Conservation (phyloP, 371 early-diverging fungal genomes). For the Actinomucor elegans region DNA sequence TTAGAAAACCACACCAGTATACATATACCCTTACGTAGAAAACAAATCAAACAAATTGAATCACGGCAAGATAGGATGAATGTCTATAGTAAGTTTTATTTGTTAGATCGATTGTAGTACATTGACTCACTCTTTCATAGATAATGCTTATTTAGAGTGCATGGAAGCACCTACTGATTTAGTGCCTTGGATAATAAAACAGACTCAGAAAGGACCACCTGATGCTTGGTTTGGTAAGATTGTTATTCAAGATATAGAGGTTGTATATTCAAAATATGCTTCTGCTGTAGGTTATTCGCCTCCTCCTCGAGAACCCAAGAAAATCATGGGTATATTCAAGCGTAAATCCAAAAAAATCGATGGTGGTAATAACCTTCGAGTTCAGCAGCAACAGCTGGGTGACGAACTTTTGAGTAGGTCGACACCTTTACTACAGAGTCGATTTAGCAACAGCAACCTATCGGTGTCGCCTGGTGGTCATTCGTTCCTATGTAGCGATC, state of each 20-base stretch:
- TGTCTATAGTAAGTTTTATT: constrained; percentile 15
- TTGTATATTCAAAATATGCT: too few relatives aligned
- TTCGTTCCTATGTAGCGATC: neutral
- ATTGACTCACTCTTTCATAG: too few relatives aligned
- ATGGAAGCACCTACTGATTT: constrained; percentile 17
- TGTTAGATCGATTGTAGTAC: neutral
- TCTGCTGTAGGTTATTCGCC: constrained; percentile 21
- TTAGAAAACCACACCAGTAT: neutral
- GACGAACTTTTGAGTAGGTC: constrained; percentile 11
- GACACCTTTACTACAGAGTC: constrained; percentile 3
- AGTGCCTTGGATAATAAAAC: constrained; percentile 23
- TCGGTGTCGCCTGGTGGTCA: constrained; percentile 4
- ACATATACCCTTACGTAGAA: constrained; percentile 17
- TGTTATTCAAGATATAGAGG: too few relatives aligned
- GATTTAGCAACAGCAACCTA: constrained; percentile 1
- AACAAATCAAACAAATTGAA: constrained; percentile 23
- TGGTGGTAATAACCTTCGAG: neutral
- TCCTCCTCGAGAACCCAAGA: constrained; percentile 21
- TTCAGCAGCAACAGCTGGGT: constrained; percentile 13
- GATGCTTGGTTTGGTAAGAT: constrained; percentile 31
- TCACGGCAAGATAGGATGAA: constrained; percentile 19
- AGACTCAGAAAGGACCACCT: constrained; percentile 29
- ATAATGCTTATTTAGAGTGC: constrained; percentile 18
- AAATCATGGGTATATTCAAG: constrained; percentile 26
- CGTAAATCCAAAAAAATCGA: constrained; percentile 10